Conservation (phyloP, 352 stramenopile genomes). For the Pythium sp. region DNA sequence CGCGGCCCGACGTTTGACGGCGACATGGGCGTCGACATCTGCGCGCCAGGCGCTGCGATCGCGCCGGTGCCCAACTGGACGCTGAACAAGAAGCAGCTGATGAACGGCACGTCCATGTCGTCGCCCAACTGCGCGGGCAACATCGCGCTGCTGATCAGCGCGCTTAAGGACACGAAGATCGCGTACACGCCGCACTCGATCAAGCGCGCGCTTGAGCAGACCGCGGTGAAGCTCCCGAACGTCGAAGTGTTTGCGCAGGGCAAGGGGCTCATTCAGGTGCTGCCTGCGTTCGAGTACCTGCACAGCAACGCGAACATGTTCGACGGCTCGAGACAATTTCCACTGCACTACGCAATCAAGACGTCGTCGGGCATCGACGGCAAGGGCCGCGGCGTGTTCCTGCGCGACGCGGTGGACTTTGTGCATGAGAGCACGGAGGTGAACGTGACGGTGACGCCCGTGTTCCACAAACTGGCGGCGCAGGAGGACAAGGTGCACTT, state of each 20-base stretch:
- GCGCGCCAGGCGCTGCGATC: slow-evolving; percentile 93
- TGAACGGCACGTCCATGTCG: slow-evolving; percentile 97
- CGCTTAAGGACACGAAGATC: slow-evolving; percentile 78
- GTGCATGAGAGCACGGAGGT: slow-evolving; percentile 71
- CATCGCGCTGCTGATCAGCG: slow-evolving; percentile 91
- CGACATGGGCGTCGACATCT: slow-evolving; percentile 89
- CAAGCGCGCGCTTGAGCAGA: slow-evolving; percentile 85
- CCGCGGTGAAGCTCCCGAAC: slow-evolving; percentile 57
- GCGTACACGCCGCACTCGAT: slow-evolving; percentile 88
- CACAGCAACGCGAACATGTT: slow-evolving; percentile 42
- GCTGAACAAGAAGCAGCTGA: slow-evolving; percentile 94
- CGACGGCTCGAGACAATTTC: slow-evolving; percentile 64
- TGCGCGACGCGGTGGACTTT: slow-evolving; percentile 82
- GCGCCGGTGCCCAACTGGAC: slow-evolving; percentile 93
- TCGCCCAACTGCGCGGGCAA: slow-evolving; percentile 93
- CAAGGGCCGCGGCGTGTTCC: slow-evolving; percentile 75
- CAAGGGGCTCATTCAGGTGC: slow-evolving; percentile 77
- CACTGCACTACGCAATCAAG: slow-evolving; percentile 49
- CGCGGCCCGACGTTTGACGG: slow-evolving; percentile 92
- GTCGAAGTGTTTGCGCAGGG: slow-evolving; percentile 77
- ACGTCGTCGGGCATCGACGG: slow-evolving; percentile 33
- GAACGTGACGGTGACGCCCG: slow-evolving; percentile 81
- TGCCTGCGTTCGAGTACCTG: slow-evolving; percentile 76
- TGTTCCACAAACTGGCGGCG: slow-evolving; percentile 82
- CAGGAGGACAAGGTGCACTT: slow-evolving; percentile 88